Base-by-base conservation (phyloP, 2,329 filamentous ascomycete species). In the Pyrenochaeta sp. region DNA sequence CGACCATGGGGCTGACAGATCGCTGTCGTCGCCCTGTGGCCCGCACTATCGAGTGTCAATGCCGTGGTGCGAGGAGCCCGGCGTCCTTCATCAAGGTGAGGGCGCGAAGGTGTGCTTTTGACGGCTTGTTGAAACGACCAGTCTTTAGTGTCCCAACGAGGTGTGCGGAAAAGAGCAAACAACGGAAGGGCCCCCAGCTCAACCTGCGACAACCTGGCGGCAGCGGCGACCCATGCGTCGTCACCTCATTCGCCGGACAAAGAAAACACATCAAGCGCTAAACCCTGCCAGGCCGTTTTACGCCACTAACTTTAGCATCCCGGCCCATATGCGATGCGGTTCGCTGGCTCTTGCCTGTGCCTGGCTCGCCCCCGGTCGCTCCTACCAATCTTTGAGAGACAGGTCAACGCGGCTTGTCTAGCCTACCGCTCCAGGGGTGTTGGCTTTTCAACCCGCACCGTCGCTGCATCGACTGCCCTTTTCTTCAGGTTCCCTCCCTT, bases 181-280 rank as follows among this genome's bases (percentile, higher is more conserved):
- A 65, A 44, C 53, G 34, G 48, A 50, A 59, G 48, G 24, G 28
- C n/a, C 54, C 60, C 65, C 64, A 54, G 57, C 55, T 59, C 52
- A 65, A 67, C 58, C 65, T 72, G 67, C 59, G 69, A 72, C 68
- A 63, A 62, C 58, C 61, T 64, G 65, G 68, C 67, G 66, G 59
- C 50, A 25, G 51, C 53, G 28, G 52, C 52, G 28, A 37, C 44
- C 57, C 50, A 52, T 54, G 58, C 58, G 24, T 39, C 44, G 19
- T 19, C 25, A 39, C 40, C 50, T 56, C 45, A 68, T 70, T 72
- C 61, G 68, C 46, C 42, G 9, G 37, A 10, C 15, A 2, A 43
- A 13, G 44, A 61, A 69, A 72, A 66, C 59, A 53, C 54, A 61
- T 53, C 48, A 54, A 25, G 27, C 51, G 45, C 69, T 71, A 67